Percentiles rank a stretch among this genome's conserved stretches.
These are phyloP conservation scores for Barbarea vulgaris DNA, from an alignment of 345 rosid genomes.

Conservation along the genomic window DNA sequence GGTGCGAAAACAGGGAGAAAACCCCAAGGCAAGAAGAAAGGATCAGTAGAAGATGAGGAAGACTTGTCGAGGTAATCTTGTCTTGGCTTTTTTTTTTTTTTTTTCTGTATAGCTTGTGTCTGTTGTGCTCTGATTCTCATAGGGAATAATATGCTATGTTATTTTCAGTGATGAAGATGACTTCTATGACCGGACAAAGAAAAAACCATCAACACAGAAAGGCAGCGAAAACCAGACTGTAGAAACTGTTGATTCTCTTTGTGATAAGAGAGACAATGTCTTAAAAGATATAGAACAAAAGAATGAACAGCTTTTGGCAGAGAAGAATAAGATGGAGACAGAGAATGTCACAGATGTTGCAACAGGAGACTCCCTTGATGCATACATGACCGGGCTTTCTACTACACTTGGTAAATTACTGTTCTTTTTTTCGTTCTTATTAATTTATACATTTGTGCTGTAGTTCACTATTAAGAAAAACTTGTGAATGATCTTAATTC, in stretches of 20 bases:
- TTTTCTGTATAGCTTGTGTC: constrained; percentile 18
- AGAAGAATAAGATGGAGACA: constrained; percentile 63
- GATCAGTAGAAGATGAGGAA: constrained; percentile 65
- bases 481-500: background rate
- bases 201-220: constrained; percentile 55
- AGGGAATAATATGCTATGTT: background rate
- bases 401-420: constrained; percentile 68
- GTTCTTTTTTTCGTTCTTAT: background rate
- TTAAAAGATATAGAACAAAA: constrained; percentile 66
- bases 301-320: constrained; percentile 55
- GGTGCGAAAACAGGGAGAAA: constrained; percentile 73
- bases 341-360: constrained; percentile 56
- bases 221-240: constrained; percentile 59
- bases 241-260: constrained; percentile 92
- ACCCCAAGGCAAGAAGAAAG: constrained; percentile 57
- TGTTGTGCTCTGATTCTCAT: constrained; percentile 6
- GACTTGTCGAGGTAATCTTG: constrained; percentile 59
- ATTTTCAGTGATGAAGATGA: constrained; percentile 84
- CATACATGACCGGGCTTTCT: constrained; percentile 89
- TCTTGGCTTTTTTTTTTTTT: background rate
- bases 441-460: background rate
- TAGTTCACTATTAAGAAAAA: background rate
- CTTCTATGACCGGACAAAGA: constrained; percentile 94
- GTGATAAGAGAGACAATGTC: constrained; percentile 77
- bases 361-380: constrained; percentile 83